Evolutionary conservation across 192 early-diverging fungal genomes (phyloP).

Genomic region (Kickxella alabastrina): DNA sequence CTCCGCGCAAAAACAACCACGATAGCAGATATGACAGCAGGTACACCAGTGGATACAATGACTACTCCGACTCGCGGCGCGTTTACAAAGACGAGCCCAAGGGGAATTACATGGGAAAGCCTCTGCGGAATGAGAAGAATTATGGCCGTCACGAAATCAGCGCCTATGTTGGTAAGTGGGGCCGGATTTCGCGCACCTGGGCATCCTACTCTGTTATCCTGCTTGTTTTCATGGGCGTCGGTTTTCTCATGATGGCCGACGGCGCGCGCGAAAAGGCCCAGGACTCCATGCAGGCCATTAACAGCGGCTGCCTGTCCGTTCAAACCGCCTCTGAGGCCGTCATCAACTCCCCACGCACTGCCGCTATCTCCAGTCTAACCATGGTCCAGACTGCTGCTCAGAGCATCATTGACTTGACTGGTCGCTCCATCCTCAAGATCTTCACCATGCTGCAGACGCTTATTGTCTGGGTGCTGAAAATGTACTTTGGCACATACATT

Average conservation of each 20-base stretch:
- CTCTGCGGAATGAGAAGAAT: no score
- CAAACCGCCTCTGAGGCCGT: conserved; percentile 17
- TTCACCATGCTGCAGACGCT: conserved; percentile 21
- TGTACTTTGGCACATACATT: conserved; percentile 43
- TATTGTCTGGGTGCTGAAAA: conserved; percentile 30
- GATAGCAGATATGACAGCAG: no score
- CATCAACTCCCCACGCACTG: conserved; percentile 24
- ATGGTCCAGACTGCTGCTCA: conserved; percentile 13
- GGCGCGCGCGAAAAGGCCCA: conserved; percentile 10
- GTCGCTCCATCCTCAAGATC: conserved; percentile 15
- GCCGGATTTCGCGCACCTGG: conserved; percentile 29
- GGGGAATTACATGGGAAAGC: no score
- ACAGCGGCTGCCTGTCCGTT: conserved; percentile 14
- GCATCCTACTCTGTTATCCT: conserved; percentile 32
- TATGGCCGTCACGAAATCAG: neutral
- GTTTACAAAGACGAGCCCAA: neutral
- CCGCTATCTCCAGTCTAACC: conserved; percentile 15
- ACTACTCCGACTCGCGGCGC: no score
- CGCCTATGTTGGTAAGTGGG: conserved; percentile 42
- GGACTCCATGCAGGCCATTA: neutral
- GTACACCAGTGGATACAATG: no score
- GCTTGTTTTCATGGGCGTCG: conserved; percentile 28
- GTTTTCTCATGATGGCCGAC: conserved; percentile 15
- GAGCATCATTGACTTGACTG: conserved; percentile 9
- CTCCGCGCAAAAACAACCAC: no score